Base-by-base conservation (phyloP, 805 yeast genomes). In the Starmerella kuoi region DNA sequence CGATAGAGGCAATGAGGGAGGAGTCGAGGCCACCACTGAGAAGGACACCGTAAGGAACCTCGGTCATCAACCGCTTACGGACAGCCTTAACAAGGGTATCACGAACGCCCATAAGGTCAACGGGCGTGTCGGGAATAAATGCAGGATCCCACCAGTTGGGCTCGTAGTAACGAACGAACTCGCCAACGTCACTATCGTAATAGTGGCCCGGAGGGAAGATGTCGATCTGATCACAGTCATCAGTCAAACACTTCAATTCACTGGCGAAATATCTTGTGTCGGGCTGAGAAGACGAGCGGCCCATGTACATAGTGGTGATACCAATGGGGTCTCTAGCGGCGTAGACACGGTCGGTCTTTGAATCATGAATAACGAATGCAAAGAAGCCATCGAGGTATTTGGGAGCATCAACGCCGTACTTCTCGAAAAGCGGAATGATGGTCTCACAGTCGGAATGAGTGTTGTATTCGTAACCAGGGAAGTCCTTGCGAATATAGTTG, bases 321-420 rank as follows among this genome's bases (percentile, higher is more conserved):
- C 99, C 99, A 54, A 91, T 83, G 42, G 98, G 99, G 64, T 91
- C 99, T 68, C 99, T 77, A 41, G 98, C 95, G 48, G 98, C 99
- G 48, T 87, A 67, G 47, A 91, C 76, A 57, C 98, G 75, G 67
- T 91, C 96, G 45, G 69, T 68, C 58, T 75, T 65, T 51, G 77
- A 76, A 67, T 91, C 98, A 64, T 86, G 82, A 41, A 91, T 66
- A 32, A 79, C 95, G 70, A 83, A 91, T 21, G 96, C 97, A 59
- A 88, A 91, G 96, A 91, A 88, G 62, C 99, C 99, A 61, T 91
- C 98, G 55, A 91, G 70, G 62, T 83, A 59, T 61, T 84, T 82
- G 59, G 98, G 95, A 51, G 95, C 86, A 48, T 86, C 97, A 44
- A 74, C 63, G 56, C 72, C 98, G 62, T 84, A 79, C 66, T 88